These are phyloP conservation scores for Choiromyces venosus DNA, from an alignment of 495 filamentous ascomycete genomes.

Conservation along the genomic window DNA sequence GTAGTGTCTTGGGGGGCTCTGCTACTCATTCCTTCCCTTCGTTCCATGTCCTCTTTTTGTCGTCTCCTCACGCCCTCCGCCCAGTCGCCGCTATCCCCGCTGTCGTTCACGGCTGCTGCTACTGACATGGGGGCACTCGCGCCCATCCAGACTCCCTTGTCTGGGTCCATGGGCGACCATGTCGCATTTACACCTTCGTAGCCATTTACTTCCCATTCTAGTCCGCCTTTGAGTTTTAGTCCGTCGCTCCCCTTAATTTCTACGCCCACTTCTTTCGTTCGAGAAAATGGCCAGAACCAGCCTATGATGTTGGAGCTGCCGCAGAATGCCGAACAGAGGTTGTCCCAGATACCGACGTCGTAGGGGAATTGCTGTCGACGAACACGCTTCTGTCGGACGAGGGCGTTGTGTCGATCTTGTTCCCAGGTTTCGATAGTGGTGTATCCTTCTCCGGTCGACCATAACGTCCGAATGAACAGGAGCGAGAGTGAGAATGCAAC, in stretches of 20 bases:
- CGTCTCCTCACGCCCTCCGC: conserved; percentile 42
- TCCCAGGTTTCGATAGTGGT: conserved; percentile 95
- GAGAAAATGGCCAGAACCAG: conserved; percentile 63
- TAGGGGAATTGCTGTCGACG: conserved; percentile 80
- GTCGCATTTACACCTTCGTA: conserved; percentile 64
- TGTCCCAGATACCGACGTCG: conserved; percentile 80
- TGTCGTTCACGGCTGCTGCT: conserved; percentile 41
- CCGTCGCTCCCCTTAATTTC: conserved; percentile 11
- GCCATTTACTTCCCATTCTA: conserved; percentile 70
- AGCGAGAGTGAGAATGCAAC: conserved; percentile 24
- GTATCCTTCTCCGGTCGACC: conserved; percentile 55
- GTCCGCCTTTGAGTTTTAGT: conserved; percentile 18
- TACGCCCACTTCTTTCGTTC: conserved; percentile 41
- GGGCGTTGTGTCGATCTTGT: conserved; percentile 74
- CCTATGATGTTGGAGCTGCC: conserved; percentile 45
- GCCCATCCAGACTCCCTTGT: conserved; percentile 54
- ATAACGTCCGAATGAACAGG: conserved; percentile 49
- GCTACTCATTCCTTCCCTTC: conserved; percentile 34
- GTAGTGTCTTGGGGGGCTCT: conserved; percentile 42
- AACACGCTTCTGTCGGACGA: conserved; percentile 57
- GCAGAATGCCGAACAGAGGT: conserved; percentile 71
- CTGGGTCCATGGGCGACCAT: conserved; percentile 90
- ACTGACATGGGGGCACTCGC: not conserved
- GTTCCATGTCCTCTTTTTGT: conserved; percentile 53
- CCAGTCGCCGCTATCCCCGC: conserved; percentile 55